phyloP scores from a whole-genome alignment of 1,284 basidiomycete species.

The Moniliophthora roreri region DNA sequence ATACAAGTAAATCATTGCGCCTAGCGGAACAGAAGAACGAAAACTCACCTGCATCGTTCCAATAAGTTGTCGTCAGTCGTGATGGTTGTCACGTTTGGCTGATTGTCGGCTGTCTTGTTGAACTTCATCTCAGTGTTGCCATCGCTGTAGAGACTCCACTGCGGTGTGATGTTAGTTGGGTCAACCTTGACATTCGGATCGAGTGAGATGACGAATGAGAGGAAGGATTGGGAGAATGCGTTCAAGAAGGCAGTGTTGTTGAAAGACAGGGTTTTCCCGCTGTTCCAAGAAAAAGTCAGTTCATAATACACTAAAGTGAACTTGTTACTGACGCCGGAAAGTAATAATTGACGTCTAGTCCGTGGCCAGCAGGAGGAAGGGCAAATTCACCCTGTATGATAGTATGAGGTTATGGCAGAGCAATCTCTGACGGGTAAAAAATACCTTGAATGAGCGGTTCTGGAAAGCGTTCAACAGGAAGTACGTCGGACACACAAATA shows the following conservation, averaged over 20 bases:
- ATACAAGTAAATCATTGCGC: no score
- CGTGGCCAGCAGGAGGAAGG: conserved; percentile 20
- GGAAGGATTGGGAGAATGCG: conserved; percentile 24
- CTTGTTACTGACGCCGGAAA: conserved; percentile 13
- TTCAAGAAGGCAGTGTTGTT: conserved; percentile 23
- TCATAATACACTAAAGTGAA: not conserved
- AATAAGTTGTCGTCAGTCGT: conserved; percentile 2
- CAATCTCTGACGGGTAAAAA: not conserved
- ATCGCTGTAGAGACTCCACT: conserved; percentile 15
- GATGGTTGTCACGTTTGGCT: conserved; percentile 2
- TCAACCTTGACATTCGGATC: conserved; percentile 24
- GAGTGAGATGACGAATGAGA: conserved; percentile 18
- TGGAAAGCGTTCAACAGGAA: conserved; percentile 18
- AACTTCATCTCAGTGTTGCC: conserved; percentile 20
- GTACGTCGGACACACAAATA: conserved; percentile 26
- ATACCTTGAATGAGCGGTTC: conserved; percentile 17
- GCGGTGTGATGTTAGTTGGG: conserved; percentile 21
- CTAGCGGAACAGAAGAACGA: not conserved
- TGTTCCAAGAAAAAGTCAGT: not conserved
- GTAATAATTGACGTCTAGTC: conserved; percentile 19
- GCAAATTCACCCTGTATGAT: conserved; percentile 8
- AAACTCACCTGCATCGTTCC: conserved; percentile 15
- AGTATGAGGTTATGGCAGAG: not conserved
- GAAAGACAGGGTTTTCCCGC: conserved; percentile 8
- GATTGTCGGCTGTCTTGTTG: conserved; percentile 15